A percentile compares a stretch with the other conserved stretches of the same genome.
These are phyloP conservation scores for Musa acuminata DNA, from an alignment of 176 grass and related monocot species.

Conservation along the genomic window DNA sequence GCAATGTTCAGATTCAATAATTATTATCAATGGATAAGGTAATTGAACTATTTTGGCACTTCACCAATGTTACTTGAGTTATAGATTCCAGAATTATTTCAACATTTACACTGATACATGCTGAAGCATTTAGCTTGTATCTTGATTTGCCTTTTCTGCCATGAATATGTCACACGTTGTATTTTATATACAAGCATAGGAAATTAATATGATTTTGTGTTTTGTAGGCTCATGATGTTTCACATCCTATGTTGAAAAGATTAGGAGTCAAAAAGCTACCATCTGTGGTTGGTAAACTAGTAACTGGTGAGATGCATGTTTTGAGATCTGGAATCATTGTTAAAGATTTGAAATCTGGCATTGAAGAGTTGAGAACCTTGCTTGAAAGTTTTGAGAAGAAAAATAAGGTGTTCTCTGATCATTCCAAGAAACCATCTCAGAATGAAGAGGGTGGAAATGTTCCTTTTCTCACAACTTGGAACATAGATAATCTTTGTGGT, in stretches of 20 bases:
- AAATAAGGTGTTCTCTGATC: conserved; percentile 42
- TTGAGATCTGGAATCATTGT: conserved; percentile 65
- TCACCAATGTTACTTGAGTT: no score
- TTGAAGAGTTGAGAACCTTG: conserved; percentile 48
- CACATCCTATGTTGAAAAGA: conserved; percentile 53
- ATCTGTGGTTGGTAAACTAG: conserved; percentile 40
- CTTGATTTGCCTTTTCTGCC: neutral
- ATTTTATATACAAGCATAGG: conserved; percentile 2
- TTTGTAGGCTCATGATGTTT: conserved; percentile 54
- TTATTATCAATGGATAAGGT: no score
- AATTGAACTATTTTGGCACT: no score
- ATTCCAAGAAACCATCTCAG: conserved; percentile 41
- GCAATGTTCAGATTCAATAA: no score
- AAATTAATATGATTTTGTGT: neutral
- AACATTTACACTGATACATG: neutral
- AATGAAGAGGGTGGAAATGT: conserved; percentile 26
- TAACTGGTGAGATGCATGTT: conserved; percentile 54
- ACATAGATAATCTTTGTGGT: conserved; percentile 56
- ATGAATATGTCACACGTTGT: neutral
- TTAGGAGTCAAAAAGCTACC: conserved; percentile 60
- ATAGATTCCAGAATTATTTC: neutral
- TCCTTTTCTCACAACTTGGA: conserved; percentile 48
- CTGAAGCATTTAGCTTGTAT: neutral
- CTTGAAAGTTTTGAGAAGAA: conserved; percentile 78
- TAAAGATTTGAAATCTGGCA: conserved; percentile 72